Conservation (phyloP, 2,329 filamentous ascomycete species). For the Malbranchea cinnamomea region DNA sequence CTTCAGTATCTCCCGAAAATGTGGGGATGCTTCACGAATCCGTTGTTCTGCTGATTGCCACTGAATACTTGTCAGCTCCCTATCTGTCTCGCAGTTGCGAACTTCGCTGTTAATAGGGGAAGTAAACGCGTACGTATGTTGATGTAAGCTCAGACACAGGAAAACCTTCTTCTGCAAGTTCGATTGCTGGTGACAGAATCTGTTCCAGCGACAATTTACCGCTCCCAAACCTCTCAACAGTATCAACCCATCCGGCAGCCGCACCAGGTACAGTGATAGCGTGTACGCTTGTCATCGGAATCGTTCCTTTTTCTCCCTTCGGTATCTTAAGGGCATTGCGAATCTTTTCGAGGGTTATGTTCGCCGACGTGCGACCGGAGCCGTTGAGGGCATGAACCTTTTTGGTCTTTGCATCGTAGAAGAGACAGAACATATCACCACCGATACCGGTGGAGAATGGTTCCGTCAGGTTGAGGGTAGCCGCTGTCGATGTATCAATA, state of each 20-base stretch:
- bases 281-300: constrained; percentile 64
- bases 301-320: constrained; percentile 40
- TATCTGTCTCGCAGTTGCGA: too few species aligned
- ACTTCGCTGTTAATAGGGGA: not conserved
- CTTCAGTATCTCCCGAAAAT: constrained; percentile 78
- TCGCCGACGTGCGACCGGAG: constrained; percentile 65
- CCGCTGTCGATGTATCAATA: constrained; percentile 41
- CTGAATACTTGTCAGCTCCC: constrained; percentile 28
- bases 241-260: constrained; percentile 85
- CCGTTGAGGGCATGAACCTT: constrained; percentile 81
- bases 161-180: constrained; percentile 75
- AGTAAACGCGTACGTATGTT: constrained; percentile 40
- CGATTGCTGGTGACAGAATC: constrained; percentile 68
- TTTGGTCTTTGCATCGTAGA: constrained; percentile 69
- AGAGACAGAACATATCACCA: constrained; percentile 93
- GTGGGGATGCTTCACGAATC: constrained; percentile 64
- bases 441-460: constrained; percentile 88
- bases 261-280: constrained; percentile 81
- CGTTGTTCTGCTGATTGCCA: constrained; percentile 53
- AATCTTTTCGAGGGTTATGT: constrained; percentile 54
- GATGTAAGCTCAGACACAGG: constrained; percentile 72
- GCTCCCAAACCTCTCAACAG: constrained; percentile 76
- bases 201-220: constrained; percentile 64
- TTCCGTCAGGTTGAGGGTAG: constrained; percentile 84
- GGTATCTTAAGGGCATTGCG: constrained; percentile 53